A percentile compares a stretch with the other conserved stretches of the same genome.
Evolutionary conservation across 2,329 filamentous ascomycete species (phyloP).

Genomic region (Apiospora sp.): DNA sequence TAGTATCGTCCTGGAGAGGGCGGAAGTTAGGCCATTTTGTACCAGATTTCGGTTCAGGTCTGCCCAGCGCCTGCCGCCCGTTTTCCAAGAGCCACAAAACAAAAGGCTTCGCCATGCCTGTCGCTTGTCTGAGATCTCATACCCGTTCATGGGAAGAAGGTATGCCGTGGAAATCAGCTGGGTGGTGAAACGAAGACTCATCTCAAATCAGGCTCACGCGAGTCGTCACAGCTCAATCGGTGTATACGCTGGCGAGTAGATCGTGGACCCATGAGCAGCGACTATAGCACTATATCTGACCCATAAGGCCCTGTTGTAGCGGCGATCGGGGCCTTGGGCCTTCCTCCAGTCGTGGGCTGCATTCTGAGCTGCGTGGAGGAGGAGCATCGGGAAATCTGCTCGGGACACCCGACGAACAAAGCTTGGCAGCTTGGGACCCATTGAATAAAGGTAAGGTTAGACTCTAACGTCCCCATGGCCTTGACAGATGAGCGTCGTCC

Average conservation of each 20-base stretch:
- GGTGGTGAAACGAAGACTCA: constrained; percentile 13
- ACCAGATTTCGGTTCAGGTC: constrained; percentile 13
- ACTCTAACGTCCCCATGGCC: not conserved
- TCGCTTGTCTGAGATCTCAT: constrained; percentile 20
- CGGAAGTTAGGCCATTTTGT: not conserved
- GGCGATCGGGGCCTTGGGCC: not conserved
- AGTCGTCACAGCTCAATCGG: not conserved
- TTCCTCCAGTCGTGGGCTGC: not conserved
- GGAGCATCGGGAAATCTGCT: not conserved
- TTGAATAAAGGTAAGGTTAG: constrained; percentile 21
- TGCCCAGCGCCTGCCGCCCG: not conserved
- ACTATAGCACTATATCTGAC: not conserved
- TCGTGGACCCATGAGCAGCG: not conserved
- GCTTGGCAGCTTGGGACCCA: not conserved
- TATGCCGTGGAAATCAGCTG: constrained; percentile 11
- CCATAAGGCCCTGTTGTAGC: not conserved
- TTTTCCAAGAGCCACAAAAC: constrained; percentile 20
- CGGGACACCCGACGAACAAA: not conserved
- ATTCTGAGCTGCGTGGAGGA: not conserved
- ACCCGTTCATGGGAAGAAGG: constrained; percentile 18
- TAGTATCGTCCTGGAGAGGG: not conserved
- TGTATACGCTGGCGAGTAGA: not conserved
- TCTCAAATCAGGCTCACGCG: constrained; percentile 17
- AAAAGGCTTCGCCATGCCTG: constrained; percentile 14
- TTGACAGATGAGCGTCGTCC: constrained; percentile 12